Evolutionary conservation across 1,139 yeast species (phyloP).

Genomic region (Geotrichum reessii): DNA sequence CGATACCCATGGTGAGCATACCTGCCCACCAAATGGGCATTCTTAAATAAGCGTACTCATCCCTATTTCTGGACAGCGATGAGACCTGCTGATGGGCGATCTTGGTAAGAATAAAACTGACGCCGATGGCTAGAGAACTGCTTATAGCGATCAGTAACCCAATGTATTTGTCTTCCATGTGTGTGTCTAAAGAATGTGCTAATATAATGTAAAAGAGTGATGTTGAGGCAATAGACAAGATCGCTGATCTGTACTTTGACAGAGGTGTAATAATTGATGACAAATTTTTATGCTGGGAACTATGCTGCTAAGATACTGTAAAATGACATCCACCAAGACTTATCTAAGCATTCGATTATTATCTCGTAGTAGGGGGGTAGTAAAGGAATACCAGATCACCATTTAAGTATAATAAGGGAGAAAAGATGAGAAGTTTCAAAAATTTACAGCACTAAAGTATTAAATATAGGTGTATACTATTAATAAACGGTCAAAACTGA

Average conservation of each 20-base stretch:
- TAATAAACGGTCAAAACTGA: no score
- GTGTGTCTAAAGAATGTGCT: not conserved
- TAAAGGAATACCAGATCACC: not conserved
- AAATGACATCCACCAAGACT: not conserved
- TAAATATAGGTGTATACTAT: no score
- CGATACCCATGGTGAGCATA: constrained; percentile 83
- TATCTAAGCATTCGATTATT: not conserved
- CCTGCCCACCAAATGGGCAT: constrained; percentile 97
- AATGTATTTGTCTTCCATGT: constrained; percentile 72
- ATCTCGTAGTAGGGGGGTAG: not conserved
- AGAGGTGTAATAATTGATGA: not conserved
- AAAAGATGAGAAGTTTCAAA: not conserved
- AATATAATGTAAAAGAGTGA: not conserved
- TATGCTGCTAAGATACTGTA: not conserved
- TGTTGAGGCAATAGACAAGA: not conserved
- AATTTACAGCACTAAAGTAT: not conserved
- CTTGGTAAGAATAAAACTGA: constrained; percentile 83
- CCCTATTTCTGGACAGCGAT: constrained; percentile 59
- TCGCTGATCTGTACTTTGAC: not conserved
- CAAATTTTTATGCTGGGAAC: not conserved
- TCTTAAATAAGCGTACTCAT: constrained; percentile 65
- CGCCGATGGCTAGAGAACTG: constrained; percentile 84
- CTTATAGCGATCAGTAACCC: constrained; percentile 86
- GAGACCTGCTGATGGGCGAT: constrained; percentile 66
- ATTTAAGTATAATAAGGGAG: not conserved